These are phyloP conservation scores for Sphaerobolus stellatus DNA, from an alignment of 1,284 basidiomycete species.

Conservation along the genomic window DNA sequence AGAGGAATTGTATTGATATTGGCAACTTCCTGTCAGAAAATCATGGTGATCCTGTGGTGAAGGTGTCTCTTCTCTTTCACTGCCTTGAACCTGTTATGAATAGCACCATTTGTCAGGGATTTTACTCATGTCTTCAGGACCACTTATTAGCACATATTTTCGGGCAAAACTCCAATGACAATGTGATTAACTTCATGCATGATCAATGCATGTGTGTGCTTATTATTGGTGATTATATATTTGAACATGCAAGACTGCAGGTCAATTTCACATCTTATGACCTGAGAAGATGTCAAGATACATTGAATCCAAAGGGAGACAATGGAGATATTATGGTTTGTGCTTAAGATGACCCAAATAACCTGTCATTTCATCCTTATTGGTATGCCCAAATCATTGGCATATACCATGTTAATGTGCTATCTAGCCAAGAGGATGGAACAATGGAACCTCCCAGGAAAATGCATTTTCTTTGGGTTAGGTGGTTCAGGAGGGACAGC, in stretches of 20 bases:
- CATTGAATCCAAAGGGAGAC: constrained; percentile 23
- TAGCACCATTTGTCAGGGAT: constrained; percentile 23
- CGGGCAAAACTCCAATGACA: constrained; percentile 24
- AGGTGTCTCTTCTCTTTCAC: not conserved
- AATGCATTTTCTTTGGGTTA: constrained; percentile 17
- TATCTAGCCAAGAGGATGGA: too few relatives aligned
- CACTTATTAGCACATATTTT: constrained; percentile 29
- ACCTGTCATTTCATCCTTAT: constrained; percentile 24
- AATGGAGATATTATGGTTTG: constrained; percentile 25
- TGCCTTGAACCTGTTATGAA: not conserved
- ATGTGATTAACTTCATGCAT: constrained; percentile 25
- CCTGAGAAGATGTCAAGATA: constrained; percentile 33
- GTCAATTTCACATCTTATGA: constrained; percentile 50
- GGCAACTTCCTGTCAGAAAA: not conserved
- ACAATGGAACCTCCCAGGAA: too few relatives aligned
- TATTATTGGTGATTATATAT: constrained; percentile 22
- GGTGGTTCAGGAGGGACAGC: constrained; percentile 13
- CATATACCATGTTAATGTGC: constrained; percentile 37
- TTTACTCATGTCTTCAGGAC: constrained; percentile 28
- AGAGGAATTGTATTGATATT: not conserved
- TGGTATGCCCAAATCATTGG: constrained; percentile 37
- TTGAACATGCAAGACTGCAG: constrained; percentile 14
- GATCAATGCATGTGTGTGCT: not conserved
- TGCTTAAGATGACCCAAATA: constrained; percentile 15
- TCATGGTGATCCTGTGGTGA: not conserved